A percentile compares a stretch with the other conserved stretches of the same genome.
These are phyloP conservation scores for Coemansia sp. DNA, from an alignment of 192 early-diverging fungal genomes.

Conservation along the genomic window DNA sequence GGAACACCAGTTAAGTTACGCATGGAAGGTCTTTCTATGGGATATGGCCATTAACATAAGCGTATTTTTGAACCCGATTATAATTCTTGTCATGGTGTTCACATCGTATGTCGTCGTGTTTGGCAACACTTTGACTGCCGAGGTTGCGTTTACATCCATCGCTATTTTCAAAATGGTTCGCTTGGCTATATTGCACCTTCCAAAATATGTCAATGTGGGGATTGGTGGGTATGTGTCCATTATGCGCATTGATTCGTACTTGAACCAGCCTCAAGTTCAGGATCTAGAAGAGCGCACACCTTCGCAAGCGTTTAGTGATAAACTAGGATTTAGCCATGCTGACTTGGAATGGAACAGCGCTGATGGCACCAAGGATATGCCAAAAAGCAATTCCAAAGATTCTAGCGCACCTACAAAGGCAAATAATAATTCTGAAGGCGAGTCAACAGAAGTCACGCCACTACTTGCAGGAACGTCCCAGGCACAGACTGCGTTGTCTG, in stretches of 20 bases:
- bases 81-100: constrained; percentile 59
- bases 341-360: constrained; percentile 17
- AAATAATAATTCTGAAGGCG: background rate
- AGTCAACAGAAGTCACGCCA: background rate
- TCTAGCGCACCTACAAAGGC: too few species aligned
- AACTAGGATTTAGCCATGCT: constrained; percentile 8
- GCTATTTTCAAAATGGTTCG: constrained; percentile 62
- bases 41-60: constrained; percentile 50
- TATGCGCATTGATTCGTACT: constrained; percentile 8
- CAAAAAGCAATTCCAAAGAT: background rate
- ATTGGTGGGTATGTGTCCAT: constrained; percentile 33
- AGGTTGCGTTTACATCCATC: constrained; percentile 62
- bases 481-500: too few species aligned
- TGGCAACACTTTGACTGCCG: constrained; percentile 53
- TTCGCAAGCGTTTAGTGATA: background rate
- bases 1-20: constrained; percentile 56
- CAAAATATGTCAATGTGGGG: constrained; percentile 51
- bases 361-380: background rate
- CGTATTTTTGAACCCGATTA: background rate
- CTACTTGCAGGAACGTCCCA: background rate
- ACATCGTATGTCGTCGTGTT: constrained; percentile 57
- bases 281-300: constrained; percentile 6
- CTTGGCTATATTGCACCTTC: constrained; percentile 56
- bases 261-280: constrained; percentile 12
- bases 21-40: constrained; percentile 44